phyloP scores from a whole-genome alignment of 192 early-diverging fungal species.

The Coemansia umbellata region DNA sequence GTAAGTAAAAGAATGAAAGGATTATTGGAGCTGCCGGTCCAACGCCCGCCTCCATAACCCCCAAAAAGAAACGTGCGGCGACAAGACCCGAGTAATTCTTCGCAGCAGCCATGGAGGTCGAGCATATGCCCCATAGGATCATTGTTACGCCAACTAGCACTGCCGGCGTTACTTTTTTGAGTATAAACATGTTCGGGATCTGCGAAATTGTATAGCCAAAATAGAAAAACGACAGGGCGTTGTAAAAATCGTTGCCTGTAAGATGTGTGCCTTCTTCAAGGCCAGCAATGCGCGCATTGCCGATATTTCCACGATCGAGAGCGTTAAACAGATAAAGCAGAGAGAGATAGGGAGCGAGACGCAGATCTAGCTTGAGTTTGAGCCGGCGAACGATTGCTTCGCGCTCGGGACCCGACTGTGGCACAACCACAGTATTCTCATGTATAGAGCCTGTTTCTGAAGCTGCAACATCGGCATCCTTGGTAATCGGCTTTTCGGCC shows the following conservation, averaged over 20 bases:
- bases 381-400: slow-evolving; percentile 45
- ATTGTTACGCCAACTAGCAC: slow-evolving; percentile 61
- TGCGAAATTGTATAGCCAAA: slow-evolving; percentile 69
- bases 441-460: not conserved
- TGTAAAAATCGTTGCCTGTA: slow-evolving; percentile 47
- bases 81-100: slow-evolving; percentile 24
- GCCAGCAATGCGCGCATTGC: slow-evolving; percentile 60
- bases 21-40: slow-evolving; percentile 68
- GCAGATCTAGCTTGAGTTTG: slow-evolving; percentile 54
- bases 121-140: slow-evolving; percentile 68
- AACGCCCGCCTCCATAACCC: slow-evolving; percentile 64
- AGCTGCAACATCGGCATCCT: not conserved
- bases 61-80: slow-evolving; percentile 52
- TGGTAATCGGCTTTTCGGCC: not conserved
- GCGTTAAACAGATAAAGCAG: slow-evolving; percentile 66
- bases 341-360: slow-evolving; percentile 59
- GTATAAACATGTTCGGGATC: slow-evolving; percentile 72
- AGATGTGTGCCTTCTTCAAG: slow-evolving; percentile 50
- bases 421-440: slow-evolving; percentile 11
- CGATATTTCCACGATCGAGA: slow-evolving; percentile 71
- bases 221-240: slow-evolving; percentile 51
- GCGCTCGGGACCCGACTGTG: slow-evolving; percentile 37
- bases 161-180: slow-evolving; percentile 60
- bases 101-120: slow-evolving; percentile 59
- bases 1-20: slow-evolving; percentile 69